Conservation (phyloP, 305 asterid species). For the Lippia alba region DNA sequence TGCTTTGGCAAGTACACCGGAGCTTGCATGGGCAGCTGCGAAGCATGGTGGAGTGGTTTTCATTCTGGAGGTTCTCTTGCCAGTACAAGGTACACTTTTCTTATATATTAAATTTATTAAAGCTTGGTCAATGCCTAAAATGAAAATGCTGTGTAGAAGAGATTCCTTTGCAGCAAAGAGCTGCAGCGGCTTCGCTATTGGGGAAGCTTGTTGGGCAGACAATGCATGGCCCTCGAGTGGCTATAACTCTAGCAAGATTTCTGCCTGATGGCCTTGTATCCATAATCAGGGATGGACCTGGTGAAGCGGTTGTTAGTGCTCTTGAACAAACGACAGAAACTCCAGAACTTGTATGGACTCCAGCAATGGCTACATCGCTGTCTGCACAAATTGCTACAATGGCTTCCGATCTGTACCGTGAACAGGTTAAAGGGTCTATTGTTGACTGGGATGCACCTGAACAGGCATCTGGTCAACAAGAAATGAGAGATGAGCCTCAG, state of each 20-base stretch:
- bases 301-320: conserved; percentile 92
- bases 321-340: conserved; percentile 98
- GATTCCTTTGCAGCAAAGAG: conserved; percentile 96
- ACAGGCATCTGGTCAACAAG: conserved; percentile 91
- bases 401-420: conserved; percentile 90
- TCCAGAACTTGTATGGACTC: conserved; percentile 99
- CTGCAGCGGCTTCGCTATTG: conserved; percentile 93
- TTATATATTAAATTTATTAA: conserved; percentile 18
- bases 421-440: conserved; percentile 91
- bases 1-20: conserved; percentile 97
- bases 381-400: conserved; percentile 95
- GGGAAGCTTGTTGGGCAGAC: conserved; percentile 98
- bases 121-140: conserved; percentile 34
- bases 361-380: conserved; percentile 98
- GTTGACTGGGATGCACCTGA: conserved; percentile 99
- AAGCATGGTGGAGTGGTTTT: conserved; percentile 99
- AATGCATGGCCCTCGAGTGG: conserved; percentile 99
- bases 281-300: conserved; percentile 96
- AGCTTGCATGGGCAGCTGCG: conserved; percentile 99
- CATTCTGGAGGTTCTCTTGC: conserved; percentile 94
- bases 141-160: conserved; percentile 67
- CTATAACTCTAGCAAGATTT: conserved; percentile 91
- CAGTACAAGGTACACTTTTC: conserved; percentile 69
- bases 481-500: conserved; percentile 99
- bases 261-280: conserved; percentile 98